Conservation (phyloP, 2,329 filamentous ascomycete species). For the Diaporthe nobilis region DNA sequence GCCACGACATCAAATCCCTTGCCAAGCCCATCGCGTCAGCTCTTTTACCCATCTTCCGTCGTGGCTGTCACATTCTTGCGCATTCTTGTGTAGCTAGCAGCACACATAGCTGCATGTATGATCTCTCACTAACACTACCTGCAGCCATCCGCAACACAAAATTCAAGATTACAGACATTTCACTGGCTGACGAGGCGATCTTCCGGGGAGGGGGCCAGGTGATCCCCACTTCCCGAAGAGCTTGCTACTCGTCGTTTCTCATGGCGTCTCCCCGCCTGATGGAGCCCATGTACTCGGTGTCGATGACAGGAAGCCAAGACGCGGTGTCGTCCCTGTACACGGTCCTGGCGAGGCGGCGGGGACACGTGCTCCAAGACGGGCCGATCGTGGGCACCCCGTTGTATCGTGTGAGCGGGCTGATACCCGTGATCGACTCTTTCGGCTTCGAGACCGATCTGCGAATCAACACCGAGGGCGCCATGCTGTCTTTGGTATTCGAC, state of each 20-base stretch:
- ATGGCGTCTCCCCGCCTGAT: constrained; percentile 97
- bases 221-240: constrained; percentile 92
- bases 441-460: constrained; percentile 98
- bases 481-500: constrained; percentile 93
- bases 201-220: constrained; percentile 97
- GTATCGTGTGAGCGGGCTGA: constrained; percentile 89
- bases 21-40: constrained; percentile 35
- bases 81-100: constrained; percentile 1
- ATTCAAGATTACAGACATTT: constrained; percentile 94
- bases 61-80: constrained; percentile 18
- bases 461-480: constrained; percentile 95
- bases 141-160: constrained; percentile 96
- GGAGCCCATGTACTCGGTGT: constrained; percentile 95
- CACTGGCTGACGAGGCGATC: constrained; percentile 90
- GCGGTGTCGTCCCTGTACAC: constrained; percentile 92
- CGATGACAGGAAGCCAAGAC: constrained; percentile 92
- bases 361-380: constrained; percentile 94
- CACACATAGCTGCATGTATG: constrained; percentile 20
- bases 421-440: constrained; percentile 97
- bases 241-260: constrained; percentile 95
- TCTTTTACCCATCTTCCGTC: constrained; percentile 21
- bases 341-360: constrained; percentile 87
- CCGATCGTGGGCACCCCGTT: constrained; percentile 95
- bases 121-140: constrained; percentile 35
- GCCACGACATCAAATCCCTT: constrained; percentile 20